Evolutionary conservation across 768 basidiomycete genomes (phyloP), one percentile per base, ranked within the genome.

Genomic region (Mycena galericulata): DNA sequence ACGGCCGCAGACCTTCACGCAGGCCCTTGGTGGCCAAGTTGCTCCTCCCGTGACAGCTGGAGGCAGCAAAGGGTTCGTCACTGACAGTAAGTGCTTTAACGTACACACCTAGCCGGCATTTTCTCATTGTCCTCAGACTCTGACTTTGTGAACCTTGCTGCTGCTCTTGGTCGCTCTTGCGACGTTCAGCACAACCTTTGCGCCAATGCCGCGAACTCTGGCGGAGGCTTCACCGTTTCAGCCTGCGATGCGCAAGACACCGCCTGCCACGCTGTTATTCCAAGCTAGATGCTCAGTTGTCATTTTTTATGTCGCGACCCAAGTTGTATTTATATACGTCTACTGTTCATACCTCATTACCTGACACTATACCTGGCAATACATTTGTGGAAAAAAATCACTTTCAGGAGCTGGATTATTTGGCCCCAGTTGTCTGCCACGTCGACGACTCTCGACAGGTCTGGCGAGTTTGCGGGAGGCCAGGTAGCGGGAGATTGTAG

Each of bases 111-210:
- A 22, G 50, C 49, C 8, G 24, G 18, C 27, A 46, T 24, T n/a
- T n/a, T n/a, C 32, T 49, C 27, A 32, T 27, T 26, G 17, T 27
- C 24, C 20, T 6, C 14, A 68, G 67, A 79, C 58, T 83, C 82
- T 49, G 82, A 84, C 43, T 89, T 89, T 83, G 68, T 87, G 34
- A 86, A 87, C 73, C 41, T 79, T 17, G 76, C 76, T 34, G 85
- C 83, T 43, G 88, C 88, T 20, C 79, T 89, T 34, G 85, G 85
- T 24, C 85, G 88, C 32, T 87, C 87, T 2, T 90, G 89, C 77
- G 86, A 87, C 70, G 81, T 87, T 41, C 87, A 89, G 75, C 83
- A 88, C 74, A 89, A 89, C 77, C 63, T 75, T 36, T 90, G 88
- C 69, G 85, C 86, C 40, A 79, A 88, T 74, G 71, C 80, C 27